Percentiles rank a stretch among this genome's conserved stretches.
Conservation (phyloP, 305 asterid genomes). For the Ajuga reptans region DNA sequence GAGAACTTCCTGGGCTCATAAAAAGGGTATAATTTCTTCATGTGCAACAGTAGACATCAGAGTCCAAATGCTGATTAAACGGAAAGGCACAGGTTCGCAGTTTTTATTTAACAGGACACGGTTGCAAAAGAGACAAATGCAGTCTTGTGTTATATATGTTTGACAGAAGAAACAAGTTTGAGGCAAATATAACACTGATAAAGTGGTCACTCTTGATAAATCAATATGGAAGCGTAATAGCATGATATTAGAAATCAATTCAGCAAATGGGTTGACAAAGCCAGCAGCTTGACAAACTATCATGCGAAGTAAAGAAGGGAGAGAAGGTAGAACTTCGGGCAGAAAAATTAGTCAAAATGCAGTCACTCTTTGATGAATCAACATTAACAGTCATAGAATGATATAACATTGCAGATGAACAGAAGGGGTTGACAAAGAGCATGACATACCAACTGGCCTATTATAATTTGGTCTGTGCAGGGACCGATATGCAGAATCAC, state of each 20-base stretch:
- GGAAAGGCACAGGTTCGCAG: conserved; percentile 7
- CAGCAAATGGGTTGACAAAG: conserved; percentile 12
- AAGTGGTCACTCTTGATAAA: conserved; percentile 13
- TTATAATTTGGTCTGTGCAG: conserved; percentile 70
- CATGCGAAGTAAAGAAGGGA: conserved; percentile 23
- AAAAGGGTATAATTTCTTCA: not conserved
- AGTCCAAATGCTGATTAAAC: not conserved
- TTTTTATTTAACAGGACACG: not conserved
- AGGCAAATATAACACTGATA: not conserved
- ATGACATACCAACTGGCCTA: conserved; percentile 64
- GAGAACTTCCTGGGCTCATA: conserved; percentile 5
- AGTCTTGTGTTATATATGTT: not conserved
- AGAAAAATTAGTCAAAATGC: not conserved
- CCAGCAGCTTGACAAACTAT: conserved; percentile 47
- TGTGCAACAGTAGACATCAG: conserved; percentile 7
- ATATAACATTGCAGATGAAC: conserved; percentile 14
- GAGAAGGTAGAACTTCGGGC: not conserved
- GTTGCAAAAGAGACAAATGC: not conserved
- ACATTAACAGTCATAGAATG: not conserved
- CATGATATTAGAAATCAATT: conserved; percentile 12
- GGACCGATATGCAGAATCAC: conserved; percentile 90
- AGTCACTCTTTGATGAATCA: conserved; percentile 17
- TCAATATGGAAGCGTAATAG: conserved; percentile 2
- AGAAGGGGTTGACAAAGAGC: conserved; percentile 16
- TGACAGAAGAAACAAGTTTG: not conserved